phyloP scores from a whole-genome alignment of 1,284 basidiomycete species.

The Irpex lacteus region DNA sequence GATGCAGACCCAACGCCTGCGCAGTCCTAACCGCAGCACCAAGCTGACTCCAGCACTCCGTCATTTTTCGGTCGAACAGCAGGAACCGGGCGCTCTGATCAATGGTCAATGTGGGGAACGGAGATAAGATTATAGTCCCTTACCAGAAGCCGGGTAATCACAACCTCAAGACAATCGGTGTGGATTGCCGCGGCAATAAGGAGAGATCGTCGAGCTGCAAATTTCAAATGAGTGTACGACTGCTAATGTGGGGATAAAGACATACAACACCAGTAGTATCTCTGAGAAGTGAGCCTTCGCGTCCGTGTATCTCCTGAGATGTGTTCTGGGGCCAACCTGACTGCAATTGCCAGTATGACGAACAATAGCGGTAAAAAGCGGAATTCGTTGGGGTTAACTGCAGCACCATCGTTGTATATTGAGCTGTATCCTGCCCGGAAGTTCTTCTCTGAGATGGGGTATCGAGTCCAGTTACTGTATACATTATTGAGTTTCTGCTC shows the following conservation, averaged over 20 bases:
- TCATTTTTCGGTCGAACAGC: constrained; percentile 84
- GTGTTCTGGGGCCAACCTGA: constrained; percentile 80
- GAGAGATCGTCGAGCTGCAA: constrained; percentile 78
- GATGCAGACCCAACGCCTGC: constrained; percentile 90
- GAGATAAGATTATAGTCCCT: constrained; percentile 23
- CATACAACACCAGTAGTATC: constrained; percentile 95
- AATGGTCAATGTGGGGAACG: constrained; percentile 15
- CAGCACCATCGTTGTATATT: constrained; percentile 70
- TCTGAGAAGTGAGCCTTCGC: constrained; percentile 74
- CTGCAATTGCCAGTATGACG: constrained; percentile 90
- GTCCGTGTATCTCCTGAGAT: constrained; percentile 77
- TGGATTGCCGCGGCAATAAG: constrained; percentile 89
- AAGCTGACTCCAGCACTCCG: constrained; percentile 94
- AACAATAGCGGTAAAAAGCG: constrained; percentile 92
- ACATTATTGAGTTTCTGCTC: not conserved
- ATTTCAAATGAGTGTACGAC: constrained; percentile 16
- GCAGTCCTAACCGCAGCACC: constrained; percentile 92
- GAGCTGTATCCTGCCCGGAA: constrained; percentile 83
- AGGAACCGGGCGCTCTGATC: constrained; percentile 85
- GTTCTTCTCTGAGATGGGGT: constrained; percentile 86
- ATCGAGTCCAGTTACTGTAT: constrained; percentile 88
- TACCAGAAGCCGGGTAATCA: constrained; percentile 84
- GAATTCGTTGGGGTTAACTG: constrained; percentile 79
- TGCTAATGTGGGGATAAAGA: constrained; percentile 12
- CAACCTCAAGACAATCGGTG: constrained; percentile 85